Evolutionary conservation across 805 yeast species (phyloP), one percentile per base, ranked within the genome.

Genomic region (Clavispora phyllophila): DNA sequence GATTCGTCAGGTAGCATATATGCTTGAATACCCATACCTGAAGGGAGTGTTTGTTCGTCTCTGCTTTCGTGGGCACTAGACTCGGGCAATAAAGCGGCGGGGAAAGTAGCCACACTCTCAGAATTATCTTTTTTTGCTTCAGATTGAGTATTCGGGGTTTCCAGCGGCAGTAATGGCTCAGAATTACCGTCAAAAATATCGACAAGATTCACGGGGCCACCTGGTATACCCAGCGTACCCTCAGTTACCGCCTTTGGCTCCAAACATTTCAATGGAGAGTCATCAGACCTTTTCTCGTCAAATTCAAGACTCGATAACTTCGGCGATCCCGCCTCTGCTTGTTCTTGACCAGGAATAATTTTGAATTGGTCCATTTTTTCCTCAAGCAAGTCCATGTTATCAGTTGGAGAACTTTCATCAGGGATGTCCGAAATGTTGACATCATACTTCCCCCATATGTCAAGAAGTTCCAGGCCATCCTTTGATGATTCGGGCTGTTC

Each of bases 21-120:
- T 15, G 62, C 56, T 39, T 56, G 60, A 7, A 54, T 51, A 5
- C 54, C 49, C 53, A 57, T 56, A 18, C 14, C 34, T 6, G 27
- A 29, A 9, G 17, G 17, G 17, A 12, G 20, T 28, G 28, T 10
- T 2, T 15, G 27, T 25, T 29, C 20, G n/a, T 36, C 32, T 9
- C 35, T 27, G 9, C 29, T 14, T 3, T 28, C 17, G 6, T 27
- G 13, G 6, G 27, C 5, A 9, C 5, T 12, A 25, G 4, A 10
- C n/a, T 25, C 5, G n/a, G 31, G 17, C 2, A n/a, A n/a, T n/a
- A 14, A 5, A 4, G 5, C 9, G 8, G 9, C 5, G 9, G 8
- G 31, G 31, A 8, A 22, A 22, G 23, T 22, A 8, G 10, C 17
- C 17, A 14, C 3, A n/a, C n/a, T 9, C 17, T 14, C 9, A 2